phyloP scores from a whole-genome alignment of 192 early-diverging fungal species.

The Linnemannia elongata region DNA sequence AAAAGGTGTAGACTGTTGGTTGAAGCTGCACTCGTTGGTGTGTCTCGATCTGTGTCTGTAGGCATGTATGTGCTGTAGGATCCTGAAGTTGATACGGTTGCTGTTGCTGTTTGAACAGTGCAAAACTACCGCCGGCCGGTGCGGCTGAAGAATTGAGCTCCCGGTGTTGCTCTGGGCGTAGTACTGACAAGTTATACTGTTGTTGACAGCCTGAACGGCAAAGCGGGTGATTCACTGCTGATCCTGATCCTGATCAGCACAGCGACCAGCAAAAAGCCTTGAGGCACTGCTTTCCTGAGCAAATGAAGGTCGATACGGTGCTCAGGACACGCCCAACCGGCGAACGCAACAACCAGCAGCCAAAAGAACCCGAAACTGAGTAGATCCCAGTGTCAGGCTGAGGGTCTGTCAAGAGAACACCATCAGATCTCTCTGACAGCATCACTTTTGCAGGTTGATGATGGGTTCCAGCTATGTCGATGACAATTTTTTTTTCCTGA shows the following conservation, averaged over 20 bases:
- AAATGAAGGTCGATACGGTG: too few species aligned
- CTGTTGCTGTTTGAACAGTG: background rate
- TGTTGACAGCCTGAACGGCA: background rate
- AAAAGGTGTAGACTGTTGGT: background rate
- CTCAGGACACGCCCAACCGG: too few species aligned
- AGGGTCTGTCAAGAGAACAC: background rate
- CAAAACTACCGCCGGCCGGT: background rate
- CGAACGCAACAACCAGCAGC: too few species aligned
- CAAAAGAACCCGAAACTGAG: too few species aligned
- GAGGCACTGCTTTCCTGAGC: too few species aligned
- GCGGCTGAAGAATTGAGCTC: background rate
- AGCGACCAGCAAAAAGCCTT: background rate
- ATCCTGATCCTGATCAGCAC: background rate
- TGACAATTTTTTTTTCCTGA: background rate
- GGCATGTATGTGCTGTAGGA: background rate
- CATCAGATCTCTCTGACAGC: conserved; percentile 4
- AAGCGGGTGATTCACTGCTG: background rate
- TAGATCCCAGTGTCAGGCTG: background rate
- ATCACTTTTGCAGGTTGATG: background rate
- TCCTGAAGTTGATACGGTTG: background rate
- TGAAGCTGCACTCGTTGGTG: background rate
- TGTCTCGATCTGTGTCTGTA: background rate
- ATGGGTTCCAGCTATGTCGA: background rate
- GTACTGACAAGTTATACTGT: background rate
- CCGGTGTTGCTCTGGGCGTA: background rate